Percentiles rank a stretch among this genome's conserved stretches.
Evolutionary conservation across 2,329 filamentous ascomycete genomes (phyloP).

Genomic region (Cordyceps militaris): DNA sequence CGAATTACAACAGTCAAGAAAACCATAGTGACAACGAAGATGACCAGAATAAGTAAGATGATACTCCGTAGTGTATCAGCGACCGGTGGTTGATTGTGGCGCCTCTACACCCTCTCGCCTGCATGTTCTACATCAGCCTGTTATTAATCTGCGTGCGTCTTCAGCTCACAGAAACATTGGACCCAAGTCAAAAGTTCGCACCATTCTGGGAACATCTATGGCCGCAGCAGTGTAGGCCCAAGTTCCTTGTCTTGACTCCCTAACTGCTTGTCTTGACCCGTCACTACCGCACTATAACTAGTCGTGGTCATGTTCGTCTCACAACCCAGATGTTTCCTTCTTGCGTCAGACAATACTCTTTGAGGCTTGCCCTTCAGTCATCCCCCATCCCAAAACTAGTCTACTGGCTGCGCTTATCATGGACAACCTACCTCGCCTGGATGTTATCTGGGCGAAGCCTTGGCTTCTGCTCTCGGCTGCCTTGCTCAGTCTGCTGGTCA

Average conservation of each 20-base stretch:
- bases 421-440: not conserved
- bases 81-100: not conserved
- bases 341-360: too few relatives aligned
- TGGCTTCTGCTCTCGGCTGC: not conserved
- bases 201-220: not conserved
- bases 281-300: not conserved
- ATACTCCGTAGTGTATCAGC: too few relatives aligned
- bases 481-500: not conserved
- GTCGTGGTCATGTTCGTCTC: not conserved
- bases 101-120: not conserved
- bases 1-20: too few relatives aligned
- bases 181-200: not conserved
- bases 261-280: too few relatives aligned
- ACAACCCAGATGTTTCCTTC: not conserved
- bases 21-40: too few relatives aligned
- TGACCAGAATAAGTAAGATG: too few relatives aligned
- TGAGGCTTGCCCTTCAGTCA: too few relatives aligned
- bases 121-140: not conserved
- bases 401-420: too few relatives aligned
- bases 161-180: not conserved
- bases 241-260: not conserved
- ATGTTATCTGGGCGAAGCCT: not conserved
- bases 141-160: not conserved
- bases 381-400: too few relatives aligned
- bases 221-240: too few relatives aligned